phyloP scores from a whole-genome alignment of 192 early-diverging fungal species.

The Chytriomyces confervae region DNA sequence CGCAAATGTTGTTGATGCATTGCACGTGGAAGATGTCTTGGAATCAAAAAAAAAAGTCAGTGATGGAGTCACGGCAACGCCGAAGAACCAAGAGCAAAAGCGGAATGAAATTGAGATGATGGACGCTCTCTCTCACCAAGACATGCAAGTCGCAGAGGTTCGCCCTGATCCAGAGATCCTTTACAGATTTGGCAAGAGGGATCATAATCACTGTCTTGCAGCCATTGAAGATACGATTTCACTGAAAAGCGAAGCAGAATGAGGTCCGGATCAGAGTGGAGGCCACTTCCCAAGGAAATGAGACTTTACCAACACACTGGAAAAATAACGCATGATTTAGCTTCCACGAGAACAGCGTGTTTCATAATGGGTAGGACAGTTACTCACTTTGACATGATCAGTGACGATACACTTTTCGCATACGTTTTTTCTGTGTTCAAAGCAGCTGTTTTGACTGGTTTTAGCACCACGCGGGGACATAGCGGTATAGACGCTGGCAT shows the following conservation, averaged over 20 bases:
- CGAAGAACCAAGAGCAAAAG: not conserved
- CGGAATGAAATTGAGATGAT: not conserved
- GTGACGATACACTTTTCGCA: conserved; percentile 60
- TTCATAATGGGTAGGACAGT: not conserved
- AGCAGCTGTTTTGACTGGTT: conserved; percentile 47
- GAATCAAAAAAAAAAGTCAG: not conserved
- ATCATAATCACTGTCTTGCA: conserved; percentile 62
- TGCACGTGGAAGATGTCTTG: conserved; percentile 51
- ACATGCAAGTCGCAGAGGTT: conserved; percentile 55
- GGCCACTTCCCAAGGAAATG: too few relatives aligned
- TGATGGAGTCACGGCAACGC: not conserved
- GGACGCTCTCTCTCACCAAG: conserved; percentile 39
- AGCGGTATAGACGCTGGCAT: not conserved
- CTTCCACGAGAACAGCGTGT: not conserved
- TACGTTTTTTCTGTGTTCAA: conserved; percentile 62
- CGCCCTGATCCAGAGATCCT: conserved; percentile 37
- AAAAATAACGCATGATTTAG: too few relatives aligned
- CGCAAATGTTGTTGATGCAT: conserved; percentile 43
- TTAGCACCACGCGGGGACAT: not conserved
- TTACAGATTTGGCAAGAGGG: conserved; percentile 55
- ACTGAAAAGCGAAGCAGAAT: conserved; percentile 35
- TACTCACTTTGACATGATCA: conserved; percentile 46
- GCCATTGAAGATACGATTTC: conserved; percentile 61
- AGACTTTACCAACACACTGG: conserved; percentile 42
- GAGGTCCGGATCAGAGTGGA: too few relatives aligned